A percentile compares a stretch with the other conserved stretches of the same genome.
phyloP scores from a whole-genome alignment of 2,329 filamentous ascomycete species.

The Colletotrichum horii region DNA sequence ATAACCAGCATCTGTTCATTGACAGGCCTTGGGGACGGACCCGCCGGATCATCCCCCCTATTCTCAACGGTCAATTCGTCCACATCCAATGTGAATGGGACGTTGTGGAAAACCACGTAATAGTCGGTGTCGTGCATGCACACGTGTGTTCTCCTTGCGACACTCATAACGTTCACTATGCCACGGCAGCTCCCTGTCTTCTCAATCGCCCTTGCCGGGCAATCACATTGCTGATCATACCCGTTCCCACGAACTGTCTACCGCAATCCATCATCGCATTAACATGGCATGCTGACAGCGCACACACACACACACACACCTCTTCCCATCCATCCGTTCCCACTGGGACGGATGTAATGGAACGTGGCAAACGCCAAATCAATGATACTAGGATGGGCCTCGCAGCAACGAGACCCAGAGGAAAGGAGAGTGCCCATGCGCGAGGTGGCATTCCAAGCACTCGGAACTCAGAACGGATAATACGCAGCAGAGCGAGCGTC shows the following conservation, averaged over 20 bases:
- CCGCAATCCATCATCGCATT: neutral
- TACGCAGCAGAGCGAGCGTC: neutral
- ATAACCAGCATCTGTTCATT: neutral
- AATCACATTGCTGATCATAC: neutral
- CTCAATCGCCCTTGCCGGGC: neutral
- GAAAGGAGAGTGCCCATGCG: neutral
- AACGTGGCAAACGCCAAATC: neutral
- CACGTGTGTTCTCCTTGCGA: neutral
- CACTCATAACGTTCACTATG: neutral
- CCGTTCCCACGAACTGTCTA: neutral
- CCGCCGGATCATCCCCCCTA: neutral
- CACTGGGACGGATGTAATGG: neutral
- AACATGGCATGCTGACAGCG: neutral
- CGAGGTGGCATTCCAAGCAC: neutral
- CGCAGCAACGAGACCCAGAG: neutral
- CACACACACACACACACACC: neutral
- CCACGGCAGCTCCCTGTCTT: neutral
- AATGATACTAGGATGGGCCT: neutral
- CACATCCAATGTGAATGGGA: neutral
- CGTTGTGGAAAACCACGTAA: neutral
- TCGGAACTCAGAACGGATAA: neutral
- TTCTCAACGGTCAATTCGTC: neutral
- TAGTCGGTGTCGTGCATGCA: neutral
- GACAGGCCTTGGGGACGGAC: neutral
- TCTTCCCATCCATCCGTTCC: neutral